Evolutionary conservation across 2,329 filamentous ascomycete species (phyloP).

Genomic region (Sarocladium kiliense): DNA sequence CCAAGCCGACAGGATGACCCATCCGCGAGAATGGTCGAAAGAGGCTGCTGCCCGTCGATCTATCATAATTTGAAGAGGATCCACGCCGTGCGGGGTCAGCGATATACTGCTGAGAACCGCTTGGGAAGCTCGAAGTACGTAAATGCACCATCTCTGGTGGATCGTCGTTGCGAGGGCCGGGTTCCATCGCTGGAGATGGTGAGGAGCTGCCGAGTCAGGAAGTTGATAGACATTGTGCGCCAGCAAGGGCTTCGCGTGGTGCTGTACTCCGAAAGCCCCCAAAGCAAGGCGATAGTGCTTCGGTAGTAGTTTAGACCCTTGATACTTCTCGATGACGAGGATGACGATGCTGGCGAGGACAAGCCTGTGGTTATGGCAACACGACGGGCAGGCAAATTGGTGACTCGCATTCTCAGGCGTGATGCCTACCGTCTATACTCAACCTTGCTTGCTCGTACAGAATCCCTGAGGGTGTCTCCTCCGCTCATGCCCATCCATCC

Average conservation of each 20-base stretch:
- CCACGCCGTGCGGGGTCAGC: background rate
- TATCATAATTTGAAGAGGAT: background rate
- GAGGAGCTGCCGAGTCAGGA: background rate
- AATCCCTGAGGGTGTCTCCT: too few relatives aligned
- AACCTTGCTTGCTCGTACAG: too few relatives aligned
- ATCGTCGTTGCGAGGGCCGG: background rate
- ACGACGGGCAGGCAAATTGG: too few relatives aligned
- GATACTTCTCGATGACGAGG: background rate
- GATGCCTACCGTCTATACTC: too few relatives aligned
- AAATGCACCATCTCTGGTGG: background rate
- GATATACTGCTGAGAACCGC: background rate
- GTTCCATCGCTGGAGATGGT: background rate
- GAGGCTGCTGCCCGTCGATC: background rate
- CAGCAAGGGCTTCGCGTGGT: background rate
- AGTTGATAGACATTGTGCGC: background rate
- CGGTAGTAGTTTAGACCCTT: constrained; percentile 4
- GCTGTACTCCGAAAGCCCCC: background rate
- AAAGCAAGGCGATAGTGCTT: constrained; percentile 1
- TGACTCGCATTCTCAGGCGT: too few relatives aligned
- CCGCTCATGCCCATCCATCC: too few relatives aligned
- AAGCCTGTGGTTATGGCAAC: too few relatives aligned
- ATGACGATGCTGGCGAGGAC: too few relatives aligned
- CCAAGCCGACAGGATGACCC: background rate
- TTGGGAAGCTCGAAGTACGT: background rate
- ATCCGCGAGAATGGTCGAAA: too few relatives aligned